phyloP scores from a whole-genome alignment of 2,329 filamentous ascomycete species.

The Sclerotinia subarctica region DNA sequence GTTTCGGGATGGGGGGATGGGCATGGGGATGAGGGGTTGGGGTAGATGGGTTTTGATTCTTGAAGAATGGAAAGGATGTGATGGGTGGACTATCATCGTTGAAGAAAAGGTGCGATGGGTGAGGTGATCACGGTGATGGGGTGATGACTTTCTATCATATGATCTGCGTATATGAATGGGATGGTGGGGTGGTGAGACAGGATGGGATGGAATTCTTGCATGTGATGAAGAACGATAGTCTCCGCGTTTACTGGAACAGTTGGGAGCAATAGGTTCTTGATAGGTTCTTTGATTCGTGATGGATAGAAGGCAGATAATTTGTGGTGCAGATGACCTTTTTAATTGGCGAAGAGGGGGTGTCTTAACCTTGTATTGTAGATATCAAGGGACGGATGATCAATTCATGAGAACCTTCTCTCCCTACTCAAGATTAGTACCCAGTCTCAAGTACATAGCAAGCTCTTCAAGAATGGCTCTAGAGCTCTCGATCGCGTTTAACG shows the following conservation, averaged over 20 bases:
- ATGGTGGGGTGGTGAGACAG: conserved; percentile 20
- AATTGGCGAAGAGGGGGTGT: conserved; percentile 13
- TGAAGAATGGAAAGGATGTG: background rate
- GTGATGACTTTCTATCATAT: conserved; percentile 18
- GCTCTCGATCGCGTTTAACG: background rate
- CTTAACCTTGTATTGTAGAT: conserved; percentile 12
- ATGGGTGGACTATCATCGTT: too few species aligned
- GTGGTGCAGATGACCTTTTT: conserved; percentile 18
- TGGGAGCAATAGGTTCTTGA: background rate
- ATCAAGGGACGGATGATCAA: conserved; percentile 16
- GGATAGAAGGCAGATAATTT: background rate
- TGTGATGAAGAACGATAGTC: background rate
- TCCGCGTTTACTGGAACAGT: background rate
- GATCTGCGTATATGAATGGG: conserved; percentile 1
- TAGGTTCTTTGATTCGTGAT: background rate
- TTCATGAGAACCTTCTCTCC: conserved; percentile 12
- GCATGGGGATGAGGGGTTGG: background rate
- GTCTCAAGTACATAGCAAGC: conserved; percentile 7
- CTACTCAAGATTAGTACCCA: background rate
- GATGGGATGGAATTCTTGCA: conserved; percentile 5
- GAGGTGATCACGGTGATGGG: background rate
- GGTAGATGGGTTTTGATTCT: background rate
- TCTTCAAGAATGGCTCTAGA: background rate
- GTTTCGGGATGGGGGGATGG: background rate
- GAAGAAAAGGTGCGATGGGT: background rate